These are phyloP conservation scores for Solanum phureja DNA, from an alignment of 257 asterid genomes.

Conservation along the genomic window DNA sequence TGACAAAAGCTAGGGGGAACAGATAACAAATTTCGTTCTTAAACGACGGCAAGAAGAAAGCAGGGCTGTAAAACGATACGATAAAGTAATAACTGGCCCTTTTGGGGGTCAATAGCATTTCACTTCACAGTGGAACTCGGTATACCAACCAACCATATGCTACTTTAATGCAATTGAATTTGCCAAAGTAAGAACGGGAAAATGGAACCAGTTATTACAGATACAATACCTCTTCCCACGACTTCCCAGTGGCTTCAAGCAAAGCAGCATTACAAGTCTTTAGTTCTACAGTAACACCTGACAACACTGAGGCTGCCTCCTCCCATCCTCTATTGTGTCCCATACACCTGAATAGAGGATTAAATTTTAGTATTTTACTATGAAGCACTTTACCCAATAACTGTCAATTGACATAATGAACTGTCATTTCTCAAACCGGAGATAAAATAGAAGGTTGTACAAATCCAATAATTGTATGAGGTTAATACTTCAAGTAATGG, in stretches of 20 bases:
- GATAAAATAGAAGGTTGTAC: not conserved
- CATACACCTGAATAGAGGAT: conserved; percentile 73
- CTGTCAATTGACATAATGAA: not conserved
- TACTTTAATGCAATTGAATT: not conserved
- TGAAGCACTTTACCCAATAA: not conserved
- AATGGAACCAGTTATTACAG: not conserved
- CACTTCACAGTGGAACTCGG: not conserved
- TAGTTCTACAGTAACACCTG: conserved; percentile 68
- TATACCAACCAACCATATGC: not conserved
- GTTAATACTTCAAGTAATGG: not conserved
- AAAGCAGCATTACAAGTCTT: conserved; percentile 91
- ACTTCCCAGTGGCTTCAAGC: conserved; percentile 75
- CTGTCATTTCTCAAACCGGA: not conserved
- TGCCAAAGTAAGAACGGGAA: not conserved
- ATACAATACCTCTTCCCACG: conserved; percentile 78
- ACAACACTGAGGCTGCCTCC: conserved; percentile 87
- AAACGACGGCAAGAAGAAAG: not conserved
- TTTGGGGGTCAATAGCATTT: not conserved
- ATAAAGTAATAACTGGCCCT: not conserved
- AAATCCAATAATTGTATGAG: not conserved
- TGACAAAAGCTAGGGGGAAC: not conserved
- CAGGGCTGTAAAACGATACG: not conserved
- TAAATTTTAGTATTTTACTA: not conserved
- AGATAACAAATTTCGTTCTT: not conserved
- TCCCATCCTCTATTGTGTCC: conserved; percentile 98